Evolutionary conservation across 2,329 filamentous ascomycete genomes (phyloP), one percentile per base, ranked within the genome.

Genomic region (Didymellaceae sp.): DNA sequence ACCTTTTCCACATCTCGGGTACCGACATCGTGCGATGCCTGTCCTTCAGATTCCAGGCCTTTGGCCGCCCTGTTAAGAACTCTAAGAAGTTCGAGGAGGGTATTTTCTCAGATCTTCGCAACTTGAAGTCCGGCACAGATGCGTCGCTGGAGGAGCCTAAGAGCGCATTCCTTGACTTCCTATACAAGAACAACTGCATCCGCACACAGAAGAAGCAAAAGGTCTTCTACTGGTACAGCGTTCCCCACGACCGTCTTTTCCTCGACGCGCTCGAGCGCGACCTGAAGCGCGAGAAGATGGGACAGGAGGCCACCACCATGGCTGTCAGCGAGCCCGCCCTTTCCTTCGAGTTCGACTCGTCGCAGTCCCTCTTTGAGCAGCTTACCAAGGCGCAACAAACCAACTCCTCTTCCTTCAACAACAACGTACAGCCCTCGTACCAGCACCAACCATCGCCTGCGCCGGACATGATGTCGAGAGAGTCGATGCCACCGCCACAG

Each of bases 131-230:
- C 18, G 94, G 94, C 60, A 97, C 93, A 66, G 94, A 99, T 80
- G 94, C 94, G 39, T 97, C 94, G 32, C 86, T 99, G 54, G 94
- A 99, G 78, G 94, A 99, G 80, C 94, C 94, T 47, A 99, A 99
- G 83, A 97, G 93, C 78, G 88, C 90, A 1, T 99, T 99, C 78
- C 84, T 99, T 55, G 94, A 99, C 77, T 99, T 97, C 75, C 82
- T 99, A 34, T 99, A 99, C 86, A 99, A 99, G 84, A 99, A 99
- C 84, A 99, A 99, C 81, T 99, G 94, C 83, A 99, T 99, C 66
- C 88, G 94, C 65, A 99, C 94, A 28, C 94, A 99, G 77, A 99
- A 99, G 86, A 99, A 99, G 83, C 94, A 99, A 73, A 99, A 99
- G 82, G 94, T 99, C 61, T 99, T 99, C 72, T 99, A 97, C 80